Base-by-base conservation (phyloP, 306 rosid species). In the Echinosophora koreensis region DNA sequence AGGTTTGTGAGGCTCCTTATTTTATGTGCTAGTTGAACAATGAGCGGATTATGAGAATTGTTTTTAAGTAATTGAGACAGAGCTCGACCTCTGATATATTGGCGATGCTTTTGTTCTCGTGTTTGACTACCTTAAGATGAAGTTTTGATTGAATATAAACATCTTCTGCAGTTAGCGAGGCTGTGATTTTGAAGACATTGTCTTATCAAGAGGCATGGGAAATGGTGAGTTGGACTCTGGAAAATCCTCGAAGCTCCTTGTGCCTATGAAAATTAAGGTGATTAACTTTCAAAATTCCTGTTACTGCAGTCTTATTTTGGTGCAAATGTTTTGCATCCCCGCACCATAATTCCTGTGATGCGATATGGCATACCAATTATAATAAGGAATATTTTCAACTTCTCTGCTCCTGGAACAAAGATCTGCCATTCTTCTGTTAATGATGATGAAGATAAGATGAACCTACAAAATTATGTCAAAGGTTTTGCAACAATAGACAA, bases 181-280 rank as follows among this genome's bases (percentile, higher is more conserved):
- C 97, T 72, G 97, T 95, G 83, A 86, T 95, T 89, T 83, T 95
- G 81, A 86, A 84, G 89, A 89, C 92, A 4, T 84, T 95, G 79
- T 92, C 99, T 74, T 95, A 95, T 83, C 97, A 95, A 81, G 99
- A 95, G 85, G 99, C 99, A 34, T 95, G 99, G 99, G 99, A 95
- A 88, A 95, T 95, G 99, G 99, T 92, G 76, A 92, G 85, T 77
- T 64, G 66, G 55, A 63, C 49, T 63, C 72, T 60, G 49, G 41
- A 28, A 49, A 73, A 73, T 39, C 41, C 61, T 77, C 22, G 66
- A 67, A 13, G 64, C 67, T 71, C 18, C 18, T 69, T 71, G 12
- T 68, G 70, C 77, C 55, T 61, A 66, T 55, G 75, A 63, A 66
- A 46, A 15, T 67, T 80, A 32, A 42, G 41, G 67, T 38, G 58